A percentile compares a stretch with the other conserved stretches of the same genome.
Conservation (phyloP, 148 eudicot genomes). For the Rhododendron molle region DNA sequence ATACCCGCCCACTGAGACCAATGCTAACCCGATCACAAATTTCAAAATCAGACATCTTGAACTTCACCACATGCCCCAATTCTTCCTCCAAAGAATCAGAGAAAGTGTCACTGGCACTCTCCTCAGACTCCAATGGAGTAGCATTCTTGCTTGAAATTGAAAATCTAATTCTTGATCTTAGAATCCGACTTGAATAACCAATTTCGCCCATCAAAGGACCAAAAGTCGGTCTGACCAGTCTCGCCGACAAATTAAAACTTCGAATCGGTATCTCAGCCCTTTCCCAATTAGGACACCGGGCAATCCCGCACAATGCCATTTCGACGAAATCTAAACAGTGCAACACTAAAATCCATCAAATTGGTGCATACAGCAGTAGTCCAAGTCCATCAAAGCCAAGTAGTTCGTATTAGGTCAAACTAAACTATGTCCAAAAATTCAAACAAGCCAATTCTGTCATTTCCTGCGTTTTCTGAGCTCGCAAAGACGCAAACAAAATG, state of each 20-base stretch:
- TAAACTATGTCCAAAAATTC: background rate
- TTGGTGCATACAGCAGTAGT: background rate
- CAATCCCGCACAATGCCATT: slow-evolving; percentile 58
- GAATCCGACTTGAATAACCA: slow-evolving; percentile 10
- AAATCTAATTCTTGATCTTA: slow-evolving; percentile 30
- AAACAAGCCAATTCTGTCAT: background rate
- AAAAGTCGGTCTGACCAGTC: slow-evolving; percentile 25
- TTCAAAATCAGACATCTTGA: slow-evolving; percentile 66
- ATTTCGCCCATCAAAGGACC: slow-evolving; percentile 7
- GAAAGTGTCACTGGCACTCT: slow-evolving; percentile 26
- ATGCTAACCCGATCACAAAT: slow-evolving; percentile 71
- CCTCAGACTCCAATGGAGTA: slow-evolving; percentile 40
- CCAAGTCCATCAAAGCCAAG: slow-evolving; percentile 2
- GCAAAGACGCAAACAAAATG: background rate
- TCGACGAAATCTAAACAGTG: background rate
- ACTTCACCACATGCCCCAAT: slow-evolving; percentile 68
- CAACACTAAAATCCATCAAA: slow-evolving; percentile 1
- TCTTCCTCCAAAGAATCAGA: slow-evolving; percentile 47
- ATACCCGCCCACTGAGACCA: slow-evolving; percentile 90
- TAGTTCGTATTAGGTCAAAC: background rate
- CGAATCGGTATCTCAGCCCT: slow-evolving; percentile 35
- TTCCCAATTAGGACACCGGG: slow-evolving; percentile 38
- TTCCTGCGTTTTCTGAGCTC: background rate
- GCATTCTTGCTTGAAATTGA: slow-evolving; percentile 33
- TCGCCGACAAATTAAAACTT: slow-evolving; percentile 38